Conservation (phyloP, 2,329 filamentous ascomycete species). For the Fusarium devonianum region DNA sequence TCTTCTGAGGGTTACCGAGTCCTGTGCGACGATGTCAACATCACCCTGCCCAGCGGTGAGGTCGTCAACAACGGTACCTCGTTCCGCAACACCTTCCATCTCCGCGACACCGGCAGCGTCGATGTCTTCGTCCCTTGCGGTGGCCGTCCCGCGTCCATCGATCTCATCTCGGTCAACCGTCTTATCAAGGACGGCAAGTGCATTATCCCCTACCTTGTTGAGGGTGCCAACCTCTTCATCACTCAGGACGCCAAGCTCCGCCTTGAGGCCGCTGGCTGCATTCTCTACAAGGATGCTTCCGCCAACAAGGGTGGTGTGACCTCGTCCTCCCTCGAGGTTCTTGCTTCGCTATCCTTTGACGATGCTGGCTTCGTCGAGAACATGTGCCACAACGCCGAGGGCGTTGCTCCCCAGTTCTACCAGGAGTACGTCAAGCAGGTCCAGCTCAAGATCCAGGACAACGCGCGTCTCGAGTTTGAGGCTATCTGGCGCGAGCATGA, state of each 20-base stretch:
- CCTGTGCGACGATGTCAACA: conserved; percentile 87
- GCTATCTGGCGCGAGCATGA: conserved; percentile 97
- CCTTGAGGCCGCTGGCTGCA: conserved; percentile 91
- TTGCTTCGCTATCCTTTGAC: conserved; percentile 93
- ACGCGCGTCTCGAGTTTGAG: conserved; percentile 93
- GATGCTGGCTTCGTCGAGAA: conserved; percentile 86
- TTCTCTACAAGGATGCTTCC: conserved; percentile 96
- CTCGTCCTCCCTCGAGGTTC: conserved; percentile 93
- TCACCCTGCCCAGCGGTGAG: conserved; percentile 88
- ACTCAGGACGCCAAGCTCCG: conserved; percentile 97
- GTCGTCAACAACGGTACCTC: conserved; percentile 87
- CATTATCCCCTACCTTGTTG: conserved; percentile 91
- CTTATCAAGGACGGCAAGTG: conserved; percentile 91
- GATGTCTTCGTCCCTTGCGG: conserved; percentile 96
- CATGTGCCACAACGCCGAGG: conserved; percentile 84
- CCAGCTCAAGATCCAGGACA: conserved; percentile 88
- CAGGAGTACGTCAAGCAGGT: conserved; percentile 90
- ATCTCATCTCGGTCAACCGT: conserved; percentile 84
- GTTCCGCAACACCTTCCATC: conserved; percentile 98
- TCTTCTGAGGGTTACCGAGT: conserved; percentile 90
- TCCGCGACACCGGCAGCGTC: conserved; percentile 77
- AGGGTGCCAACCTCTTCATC: conserved; percentile 98
- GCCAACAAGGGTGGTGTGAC: conserved; percentile 99
- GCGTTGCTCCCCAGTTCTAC: conserved; percentile 88
- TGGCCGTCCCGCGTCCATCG: conserved; percentile 95